These are phyloP conservation scores for Podaxis carcinomalis DNA, from an alignment of 768 basidiomycete genomes.

Conservation along the genomic window DNA sequence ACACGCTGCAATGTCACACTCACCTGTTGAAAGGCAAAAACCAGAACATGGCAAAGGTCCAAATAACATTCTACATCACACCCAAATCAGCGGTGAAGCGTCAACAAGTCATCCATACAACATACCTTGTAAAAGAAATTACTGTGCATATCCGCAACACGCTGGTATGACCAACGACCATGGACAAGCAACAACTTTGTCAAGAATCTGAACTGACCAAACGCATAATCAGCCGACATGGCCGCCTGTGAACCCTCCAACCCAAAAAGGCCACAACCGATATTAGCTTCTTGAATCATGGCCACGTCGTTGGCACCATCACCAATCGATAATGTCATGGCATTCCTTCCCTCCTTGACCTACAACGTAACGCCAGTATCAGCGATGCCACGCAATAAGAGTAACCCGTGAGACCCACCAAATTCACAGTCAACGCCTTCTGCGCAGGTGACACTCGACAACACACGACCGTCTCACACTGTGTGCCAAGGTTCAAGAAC, in stretches of 20 bases:
- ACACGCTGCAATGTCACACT: conserved; percentile 18
- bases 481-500: conserved; percentile 90
- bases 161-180: conserved; percentile 96
- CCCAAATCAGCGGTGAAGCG: background rate
- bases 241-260: conserved; percentile 97
- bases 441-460: conserved; percentile 97
- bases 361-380: conserved; percentile 21
- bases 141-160: conserved; percentile 93
- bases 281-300: conserved; percentile 99
- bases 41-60: conserved; percentile 95
- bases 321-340: conserved; percentile 96
- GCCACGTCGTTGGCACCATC: conserved; percentile 98
- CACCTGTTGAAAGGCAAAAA: conserved; percentile 85
- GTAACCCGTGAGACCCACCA: conserved; percentile 46
- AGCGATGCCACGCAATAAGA: background rate
- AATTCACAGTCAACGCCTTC: conserved; percentile 94
- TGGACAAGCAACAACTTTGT: conserved; percentile 91
- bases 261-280: conserved; percentile 91
- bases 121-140: conserved; percentile 97
- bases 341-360: conserved; percentile 94
- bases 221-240: conserved; percentile 98
- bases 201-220: conserved; percentile 94
- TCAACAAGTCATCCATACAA: no score
- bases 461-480: conserved; percentile 97
- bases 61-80: conserved; percentile 73